Conservation (phyloP, 179 eudicot genomes). For the Silene coronaria region DNA sequence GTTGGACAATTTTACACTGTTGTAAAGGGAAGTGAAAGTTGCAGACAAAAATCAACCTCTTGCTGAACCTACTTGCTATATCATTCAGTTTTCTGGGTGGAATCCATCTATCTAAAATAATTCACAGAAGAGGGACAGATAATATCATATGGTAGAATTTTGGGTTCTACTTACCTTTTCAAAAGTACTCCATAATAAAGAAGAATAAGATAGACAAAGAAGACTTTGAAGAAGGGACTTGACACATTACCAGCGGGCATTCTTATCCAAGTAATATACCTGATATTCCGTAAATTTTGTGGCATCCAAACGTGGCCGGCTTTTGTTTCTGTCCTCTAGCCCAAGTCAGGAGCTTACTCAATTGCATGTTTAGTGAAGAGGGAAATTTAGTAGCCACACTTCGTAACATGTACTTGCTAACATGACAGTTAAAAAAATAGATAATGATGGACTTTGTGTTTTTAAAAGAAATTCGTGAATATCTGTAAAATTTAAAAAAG, state of each 20-base stretch:
- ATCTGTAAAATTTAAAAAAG: background rate
- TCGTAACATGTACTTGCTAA: background rate
- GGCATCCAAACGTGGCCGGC: background rate
- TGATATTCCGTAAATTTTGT: background rate
- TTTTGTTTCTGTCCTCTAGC: background rate
- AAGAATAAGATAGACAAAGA: background rate
- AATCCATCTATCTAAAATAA: too few species aligned
- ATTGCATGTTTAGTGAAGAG: background rate
- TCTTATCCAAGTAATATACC: background rate
- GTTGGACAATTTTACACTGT: too few species aligned
- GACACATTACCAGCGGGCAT: background rate
- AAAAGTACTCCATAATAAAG: background rate
- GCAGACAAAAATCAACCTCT: background rate
- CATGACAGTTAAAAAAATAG: background rate
- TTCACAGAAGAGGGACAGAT: too few species aligned
- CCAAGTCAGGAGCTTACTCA: background rate
- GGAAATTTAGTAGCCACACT: background rate
- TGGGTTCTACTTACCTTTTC: background rate
- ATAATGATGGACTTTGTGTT: background rate
- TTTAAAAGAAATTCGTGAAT: background rate
- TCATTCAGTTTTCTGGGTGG: background rate
- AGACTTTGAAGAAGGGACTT: background rate
- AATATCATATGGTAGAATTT: background rate
- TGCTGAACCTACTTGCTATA: background rate
- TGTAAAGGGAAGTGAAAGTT: background rate